These are phyloP conservation scores for Leccinum variicolor DNA, from an alignment of 768 basidiomycete genomes.

Conservation along the genomic window DNA sequence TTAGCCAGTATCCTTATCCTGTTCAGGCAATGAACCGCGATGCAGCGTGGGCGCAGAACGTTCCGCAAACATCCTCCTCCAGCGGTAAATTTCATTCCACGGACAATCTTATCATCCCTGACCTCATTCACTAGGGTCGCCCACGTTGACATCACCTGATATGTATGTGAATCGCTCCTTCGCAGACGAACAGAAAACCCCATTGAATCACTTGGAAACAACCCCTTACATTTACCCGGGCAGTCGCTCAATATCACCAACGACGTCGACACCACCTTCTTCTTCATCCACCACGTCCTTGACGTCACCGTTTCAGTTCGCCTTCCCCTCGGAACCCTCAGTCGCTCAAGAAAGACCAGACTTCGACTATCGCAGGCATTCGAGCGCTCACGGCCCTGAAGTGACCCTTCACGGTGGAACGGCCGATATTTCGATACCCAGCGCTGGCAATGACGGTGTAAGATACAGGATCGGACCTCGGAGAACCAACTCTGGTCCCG, in stretches of 20 bases:
- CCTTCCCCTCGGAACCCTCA: conserved; percentile 51
- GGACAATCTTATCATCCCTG: conserved; percentile 29
- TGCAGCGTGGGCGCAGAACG: conserved; percentile 25
- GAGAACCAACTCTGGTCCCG: conserved; percentile 45
- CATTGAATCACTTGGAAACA: conserved; percentile 48
- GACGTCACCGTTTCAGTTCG: conserved; percentile 65
- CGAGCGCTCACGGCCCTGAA: conserved; percentile 51
- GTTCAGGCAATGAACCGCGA: conserved; percentile 35
- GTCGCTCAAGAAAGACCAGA: conserved; percentile 56
- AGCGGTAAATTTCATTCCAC: conserved; percentile 27
- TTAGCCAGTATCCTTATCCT: conserved; percentile 46
- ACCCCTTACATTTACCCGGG: conserved; percentile 58
- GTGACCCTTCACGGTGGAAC: conserved; percentile 72
- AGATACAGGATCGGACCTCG: conserved; percentile 57
- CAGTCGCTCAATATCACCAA: conserved; percentile 73
- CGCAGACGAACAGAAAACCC: conserved; percentile 56
- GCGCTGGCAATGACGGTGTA: conserved; percentile 50
- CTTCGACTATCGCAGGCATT: conserved; percentile 63
- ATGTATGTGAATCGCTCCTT: conserved; percentile 47
- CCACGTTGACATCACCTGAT: conserved; percentile 44
- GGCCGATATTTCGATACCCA: conserved; percentile 61
- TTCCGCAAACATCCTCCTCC: conserved; percentile 31
- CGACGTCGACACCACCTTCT: conserved; percentile 56
- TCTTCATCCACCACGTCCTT: conserved; percentile 61
- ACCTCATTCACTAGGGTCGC: conserved; percentile 52